Percentiles rank a stretch among this genome's conserved stretches.
phyloP scores from a whole-genome alignment of 2,329 filamentous ascomycete genomes.

The Fusarium sarcochroum region DNA sequence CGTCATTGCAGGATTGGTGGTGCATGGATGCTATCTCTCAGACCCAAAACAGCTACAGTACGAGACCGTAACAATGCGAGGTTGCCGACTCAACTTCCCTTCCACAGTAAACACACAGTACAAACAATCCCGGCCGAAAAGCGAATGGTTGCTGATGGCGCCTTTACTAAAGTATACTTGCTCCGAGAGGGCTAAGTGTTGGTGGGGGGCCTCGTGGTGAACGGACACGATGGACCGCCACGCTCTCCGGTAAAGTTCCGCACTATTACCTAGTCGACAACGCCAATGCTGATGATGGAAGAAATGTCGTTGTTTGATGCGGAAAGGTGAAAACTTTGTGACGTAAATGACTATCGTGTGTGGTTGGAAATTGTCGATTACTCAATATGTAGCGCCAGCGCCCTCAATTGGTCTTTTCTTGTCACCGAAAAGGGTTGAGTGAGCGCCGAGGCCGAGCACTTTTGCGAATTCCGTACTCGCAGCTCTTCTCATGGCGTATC shows the following conservation, averaged over 20 bases:
- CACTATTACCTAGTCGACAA: conserved; percentile 34
- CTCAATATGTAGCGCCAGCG: conserved; percentile 36
- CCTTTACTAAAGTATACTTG: conserved; percentile 39
- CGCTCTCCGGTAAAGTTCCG: conserved; percentile 46
- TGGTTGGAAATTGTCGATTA: conserved; percentile 33
- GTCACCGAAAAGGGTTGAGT: conserved; percentile 36
- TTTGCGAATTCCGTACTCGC: conserved; percentile 34
- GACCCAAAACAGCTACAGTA: conserved; percentile 12
- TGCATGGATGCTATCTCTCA: not conserved
- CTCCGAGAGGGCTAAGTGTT: conserved; percentile 35
- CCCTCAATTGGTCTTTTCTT: conserved; percentile 34
- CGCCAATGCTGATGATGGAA: conserved; percentile 28
- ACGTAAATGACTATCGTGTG: conserved; percentile 40
- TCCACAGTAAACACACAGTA: conserved; percentile 26
- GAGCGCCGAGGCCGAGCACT: conserved; percentile 28
- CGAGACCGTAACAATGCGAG: not conserved
- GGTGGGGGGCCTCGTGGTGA: conserved; percentile 47
- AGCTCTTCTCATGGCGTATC: conserved; percentile 40
- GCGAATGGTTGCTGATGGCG: conserved; percentile 25
- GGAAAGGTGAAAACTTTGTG: conserved; percentile 31
- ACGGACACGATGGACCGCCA: conserved; percentile 39
- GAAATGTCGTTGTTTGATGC: conserved; percentile 34
- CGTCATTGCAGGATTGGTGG: conserved; percentile 17
- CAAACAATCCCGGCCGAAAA: conserved; percentile 20
- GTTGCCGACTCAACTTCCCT: conserved; percentile 31